Evolutionary conservation across 1,139 yeast genomes (phyloP).

Genomic region (Scheffersomyces segobiensis): DNA sequence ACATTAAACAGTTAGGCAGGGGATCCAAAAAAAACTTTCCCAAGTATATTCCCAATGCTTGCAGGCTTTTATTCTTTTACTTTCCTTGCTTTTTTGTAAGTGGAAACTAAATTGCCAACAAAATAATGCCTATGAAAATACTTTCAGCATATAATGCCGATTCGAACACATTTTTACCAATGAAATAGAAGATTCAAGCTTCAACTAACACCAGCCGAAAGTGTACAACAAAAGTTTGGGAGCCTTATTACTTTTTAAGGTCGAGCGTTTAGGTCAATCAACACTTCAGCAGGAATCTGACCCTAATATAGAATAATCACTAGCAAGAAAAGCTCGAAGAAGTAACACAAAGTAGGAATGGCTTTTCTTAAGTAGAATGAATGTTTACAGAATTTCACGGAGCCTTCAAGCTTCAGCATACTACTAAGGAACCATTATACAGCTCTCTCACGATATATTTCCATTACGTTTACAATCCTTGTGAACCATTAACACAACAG

Average conservation of each 20-base stretch:
- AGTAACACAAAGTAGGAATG: background rate
- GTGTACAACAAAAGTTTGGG: background rate
- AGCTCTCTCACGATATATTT: background rate
- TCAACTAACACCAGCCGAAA: background rate
- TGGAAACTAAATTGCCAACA: background rate
- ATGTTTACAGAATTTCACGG: background rate
- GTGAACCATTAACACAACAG: background rate
- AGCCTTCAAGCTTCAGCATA: background rate
- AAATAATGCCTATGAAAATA: background rate
- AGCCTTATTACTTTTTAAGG: background rate
- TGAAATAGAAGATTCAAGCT: background rate
- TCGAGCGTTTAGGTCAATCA: background rate
- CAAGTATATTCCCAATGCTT: background rate
- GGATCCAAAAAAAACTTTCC: background rate
- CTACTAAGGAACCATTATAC: background rate
- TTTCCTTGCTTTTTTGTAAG: background rate
- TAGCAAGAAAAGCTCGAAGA: background rate
- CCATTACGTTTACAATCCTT: background rate
- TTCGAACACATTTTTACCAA: background rate
- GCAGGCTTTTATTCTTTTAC: background rate
- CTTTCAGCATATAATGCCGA: background rate
- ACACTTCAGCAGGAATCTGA: background rate
- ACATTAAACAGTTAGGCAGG: background rate
- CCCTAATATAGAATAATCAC: background rate
- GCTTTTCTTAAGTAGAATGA: background rate